Evolutionary conservation across 306 rosid genomes (phyloP).

Genomic region (Argentina anserina): DNA sequence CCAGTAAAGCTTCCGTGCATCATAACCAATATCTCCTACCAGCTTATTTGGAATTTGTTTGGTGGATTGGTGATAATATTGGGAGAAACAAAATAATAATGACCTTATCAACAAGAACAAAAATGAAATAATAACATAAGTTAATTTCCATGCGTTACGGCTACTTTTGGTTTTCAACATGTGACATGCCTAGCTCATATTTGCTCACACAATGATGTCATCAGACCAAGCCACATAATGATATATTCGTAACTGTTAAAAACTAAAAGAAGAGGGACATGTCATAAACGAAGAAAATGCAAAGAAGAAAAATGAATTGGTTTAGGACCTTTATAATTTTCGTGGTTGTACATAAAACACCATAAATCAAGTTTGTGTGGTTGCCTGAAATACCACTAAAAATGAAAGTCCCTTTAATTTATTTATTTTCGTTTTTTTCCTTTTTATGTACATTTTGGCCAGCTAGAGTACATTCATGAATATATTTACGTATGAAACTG

Average conservation of each 20-base stretch:
- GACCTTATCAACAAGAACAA: background rate
- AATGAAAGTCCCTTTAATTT: background rate
- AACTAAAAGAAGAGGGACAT: background rate
- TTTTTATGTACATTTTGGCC: too few species aligned
- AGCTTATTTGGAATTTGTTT: background rate
- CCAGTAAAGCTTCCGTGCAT: too few species aligned
- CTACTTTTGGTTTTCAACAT: background rate
- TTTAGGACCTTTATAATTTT: background rate
- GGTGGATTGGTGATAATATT: background rate
- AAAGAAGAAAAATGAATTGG: background rate
- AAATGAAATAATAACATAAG: background rate
- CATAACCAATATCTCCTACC: background rate
- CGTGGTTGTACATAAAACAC: slow-evolving; percentile 1
- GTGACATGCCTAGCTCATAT: background rate
- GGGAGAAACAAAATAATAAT: background rate
- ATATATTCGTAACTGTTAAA: background rate
- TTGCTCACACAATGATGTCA: slow-evolving; percentile 12
- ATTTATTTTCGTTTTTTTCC: too few species aligned
- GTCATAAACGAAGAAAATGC: background rate
- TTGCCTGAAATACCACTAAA: slow-evolving; percentile 12
- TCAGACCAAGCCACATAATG: background rate
- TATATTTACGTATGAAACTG: background rate
- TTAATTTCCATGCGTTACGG: background rate
- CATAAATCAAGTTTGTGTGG: slow-evolving; percentile 9
- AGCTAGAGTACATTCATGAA: slow-evolving; percentile 6